Percentiles rank a stretch among this genome's conserved stretches.
phyloP scores from a whole-genome alignment of 2,329 filamentous ascomycete genomes.

The Clonostachys byssicola region DNA sequence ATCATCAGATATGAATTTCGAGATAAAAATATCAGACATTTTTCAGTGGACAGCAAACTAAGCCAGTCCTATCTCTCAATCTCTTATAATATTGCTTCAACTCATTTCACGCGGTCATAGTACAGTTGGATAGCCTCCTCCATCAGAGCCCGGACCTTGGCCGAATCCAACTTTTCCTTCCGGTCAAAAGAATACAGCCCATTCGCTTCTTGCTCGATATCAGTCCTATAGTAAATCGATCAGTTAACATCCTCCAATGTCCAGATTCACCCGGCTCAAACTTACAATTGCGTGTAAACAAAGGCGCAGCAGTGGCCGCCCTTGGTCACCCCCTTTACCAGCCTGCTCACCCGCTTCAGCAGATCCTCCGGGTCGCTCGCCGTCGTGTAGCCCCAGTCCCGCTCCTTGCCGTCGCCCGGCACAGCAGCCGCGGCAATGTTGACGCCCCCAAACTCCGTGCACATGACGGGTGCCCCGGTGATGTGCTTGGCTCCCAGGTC shows the following conservation, averaged over 20 bases:
- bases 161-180: constrained; percentile 53
- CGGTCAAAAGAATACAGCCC: constrained; percentile 62
- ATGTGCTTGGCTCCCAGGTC: constrained; percentile 47
- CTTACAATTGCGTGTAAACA: constrained; percentile 63
- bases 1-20: too few relatives aligned
- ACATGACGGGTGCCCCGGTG: constrained; percentile 55
- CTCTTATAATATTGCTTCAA: not conserved
- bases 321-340: constrained; percentile 53
- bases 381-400: constrained; percentile 67
- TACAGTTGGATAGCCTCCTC: constrained; percentile 46
- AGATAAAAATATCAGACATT: too few relatives aligned
- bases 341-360: constrained; percentile 50
- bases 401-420: constrained; percentile 20
- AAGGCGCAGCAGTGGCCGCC: constrained; percentile 56
- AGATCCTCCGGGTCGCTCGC: constrained; percentile 56
- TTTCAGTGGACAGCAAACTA: too few relatives aligned
- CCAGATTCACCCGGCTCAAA: constrained; percentile 3
- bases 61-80: too few relatives aligned
- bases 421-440: constrained; percentile 54
- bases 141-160: constrained; percentile 53
- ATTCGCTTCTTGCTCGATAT: constrained; percentile 67
- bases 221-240: constrained; percentile 25
- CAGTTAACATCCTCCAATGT: constrained; percentile 1
- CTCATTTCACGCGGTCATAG: constrained; percentile 18
- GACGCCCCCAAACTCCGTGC: constrained; percentile 65